Conservation (phyloP, 805 yeast genomes). For the Lipomyces spencermartinsiae region DNA sequence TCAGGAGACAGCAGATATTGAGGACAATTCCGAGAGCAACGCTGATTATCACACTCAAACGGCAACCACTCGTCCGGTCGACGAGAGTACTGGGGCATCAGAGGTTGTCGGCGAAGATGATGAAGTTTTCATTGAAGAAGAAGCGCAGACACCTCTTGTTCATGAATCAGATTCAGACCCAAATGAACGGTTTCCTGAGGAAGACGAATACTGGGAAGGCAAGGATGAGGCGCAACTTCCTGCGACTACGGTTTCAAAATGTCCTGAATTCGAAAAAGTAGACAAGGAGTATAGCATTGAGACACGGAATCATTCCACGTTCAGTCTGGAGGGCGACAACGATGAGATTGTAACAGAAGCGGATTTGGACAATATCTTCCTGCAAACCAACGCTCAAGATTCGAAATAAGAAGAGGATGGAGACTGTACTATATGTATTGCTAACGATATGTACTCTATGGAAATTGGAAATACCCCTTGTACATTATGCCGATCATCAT, state of each 20-base stretch:
- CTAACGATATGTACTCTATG: background rate
- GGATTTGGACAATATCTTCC: background rate
- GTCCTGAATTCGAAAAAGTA: background rate
- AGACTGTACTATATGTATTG: background rate
- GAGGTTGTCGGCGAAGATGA: constrained; percentile 15
- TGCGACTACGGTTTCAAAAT: background rate
- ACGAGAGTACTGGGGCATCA: background rate
- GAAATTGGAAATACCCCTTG: background rate
- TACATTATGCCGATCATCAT: background rate
- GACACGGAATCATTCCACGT: background rate
- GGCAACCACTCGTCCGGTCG: background rate
- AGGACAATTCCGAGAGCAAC: background rate
- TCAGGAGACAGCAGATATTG: constrained; percentile 1
- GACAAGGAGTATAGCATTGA: background rate
- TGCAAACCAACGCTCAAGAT: background rate
- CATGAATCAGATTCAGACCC: constrained; percentile 34
- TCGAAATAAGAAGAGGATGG: background rate
- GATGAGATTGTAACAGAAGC: background rate
- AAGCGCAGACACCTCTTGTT: constrained; percentile 25
- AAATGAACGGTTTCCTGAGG: constrained; percentile 29
- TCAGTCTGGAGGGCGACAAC: background rate
- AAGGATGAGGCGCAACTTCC: background rate
- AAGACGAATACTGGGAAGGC: constrained; percentile 21
- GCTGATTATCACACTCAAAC: background rate
- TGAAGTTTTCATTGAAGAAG: constrained; percentile 31